Evolutionary conservation across 768 basidiomycete species (phyloP).

Genomic region (Pisolithus microcarpus): DNA sequence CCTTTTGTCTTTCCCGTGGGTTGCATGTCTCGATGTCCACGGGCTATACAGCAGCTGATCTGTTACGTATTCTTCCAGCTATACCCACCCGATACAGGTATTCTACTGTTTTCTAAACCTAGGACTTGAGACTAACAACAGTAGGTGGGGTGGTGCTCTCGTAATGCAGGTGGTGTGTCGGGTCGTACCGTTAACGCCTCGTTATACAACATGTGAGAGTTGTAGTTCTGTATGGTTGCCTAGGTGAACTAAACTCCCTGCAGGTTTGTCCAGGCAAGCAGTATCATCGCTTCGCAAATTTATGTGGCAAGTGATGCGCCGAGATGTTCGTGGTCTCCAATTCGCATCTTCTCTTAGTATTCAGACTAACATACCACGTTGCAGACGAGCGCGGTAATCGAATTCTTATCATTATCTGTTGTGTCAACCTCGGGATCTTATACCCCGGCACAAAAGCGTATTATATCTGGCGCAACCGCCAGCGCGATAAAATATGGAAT

Average conservation of each 20-base stretch:
- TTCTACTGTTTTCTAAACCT: not conserved
- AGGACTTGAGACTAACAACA: not conserved
- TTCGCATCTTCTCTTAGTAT: not conserved
- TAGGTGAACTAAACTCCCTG: no score
- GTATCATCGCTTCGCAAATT: constrained; percentile 45
- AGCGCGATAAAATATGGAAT: constrained; percentile 50
- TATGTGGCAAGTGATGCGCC: constrained; percentile 55
- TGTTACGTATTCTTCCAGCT: constrained; percentile 15
- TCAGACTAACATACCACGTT: not conserved
- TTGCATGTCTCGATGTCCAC: not conserved
- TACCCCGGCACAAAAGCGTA: constrained; percentile 51
- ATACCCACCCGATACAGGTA: constrained; percentile 45
- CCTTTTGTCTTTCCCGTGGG: constrained; percentile 39
- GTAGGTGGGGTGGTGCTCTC: constrained; percentile 51
- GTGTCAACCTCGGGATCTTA: constrained; percentile 43
- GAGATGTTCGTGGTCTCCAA: constrained; percentile 31
- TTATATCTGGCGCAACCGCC: constrained; percentile 52
- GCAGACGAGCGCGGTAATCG: constrained; percentile 53
- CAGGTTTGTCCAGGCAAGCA: constrained; percentile 38
- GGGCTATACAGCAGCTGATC: constrained; percentile 2
- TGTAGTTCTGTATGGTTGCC: not conserved
- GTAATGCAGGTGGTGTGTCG: constrained; percentile 53
- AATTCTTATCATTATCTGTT: constrained; percentile 45
- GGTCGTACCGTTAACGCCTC: constrained; percentile 55
- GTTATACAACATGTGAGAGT: constrained; percentile 45